These are phyloP conservation scores for Rutstroemia sp. DNA, from an alignment of 2,329 filamentous ascomycete genomes.

Conservation along the genomic window DNA sequence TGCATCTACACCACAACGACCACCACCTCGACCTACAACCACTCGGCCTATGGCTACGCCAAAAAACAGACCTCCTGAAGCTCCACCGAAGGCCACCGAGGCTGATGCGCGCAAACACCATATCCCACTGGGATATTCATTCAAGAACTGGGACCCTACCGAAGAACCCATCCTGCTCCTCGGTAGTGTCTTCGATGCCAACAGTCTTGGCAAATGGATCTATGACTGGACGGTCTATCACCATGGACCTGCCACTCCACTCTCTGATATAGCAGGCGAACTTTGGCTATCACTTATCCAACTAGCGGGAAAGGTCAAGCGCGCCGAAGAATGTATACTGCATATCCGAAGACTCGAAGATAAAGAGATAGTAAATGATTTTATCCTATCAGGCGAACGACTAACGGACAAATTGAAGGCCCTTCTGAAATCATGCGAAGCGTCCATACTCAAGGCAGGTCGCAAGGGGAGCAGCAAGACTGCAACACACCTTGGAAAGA, in stretches of 20 bases:
- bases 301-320: constrained; percentile 87
- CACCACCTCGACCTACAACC: constrained; percentile 13
- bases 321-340: constrained; percentile 69
- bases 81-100: constrained; percentile 46
- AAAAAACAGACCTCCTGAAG: constrained; percentile 30
- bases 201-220: too few species aligned
- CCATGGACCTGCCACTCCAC: too few species aligned
- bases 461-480: too few species aligned
- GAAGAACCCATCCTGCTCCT: constrained; percentile 91
- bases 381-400: constrained; percentile 81
- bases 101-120: constrained; percentile 55
- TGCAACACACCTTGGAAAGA: constrained; percentile 59
- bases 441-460: constrained; percentile 87
- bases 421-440: constrained; percentile 84
- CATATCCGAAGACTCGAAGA: constrained; percentile 67
- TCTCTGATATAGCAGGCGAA: constrained; percentile 89
- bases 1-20: constrained; percentile 27
- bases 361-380: constrained; percentile 78
- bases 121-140: constrained; percentile 84
- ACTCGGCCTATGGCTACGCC: constrained; percentile 21
- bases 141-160: constrained; percentile 96
- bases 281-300: constrained; percentile 94
- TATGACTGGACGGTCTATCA: too few species aligned
- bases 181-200: constrained; percentile 93
- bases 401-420: constrained; percentile 78